Conservation (phyloP, 1,284 basidiomycete species). For the Irpex sp. region DNA sequence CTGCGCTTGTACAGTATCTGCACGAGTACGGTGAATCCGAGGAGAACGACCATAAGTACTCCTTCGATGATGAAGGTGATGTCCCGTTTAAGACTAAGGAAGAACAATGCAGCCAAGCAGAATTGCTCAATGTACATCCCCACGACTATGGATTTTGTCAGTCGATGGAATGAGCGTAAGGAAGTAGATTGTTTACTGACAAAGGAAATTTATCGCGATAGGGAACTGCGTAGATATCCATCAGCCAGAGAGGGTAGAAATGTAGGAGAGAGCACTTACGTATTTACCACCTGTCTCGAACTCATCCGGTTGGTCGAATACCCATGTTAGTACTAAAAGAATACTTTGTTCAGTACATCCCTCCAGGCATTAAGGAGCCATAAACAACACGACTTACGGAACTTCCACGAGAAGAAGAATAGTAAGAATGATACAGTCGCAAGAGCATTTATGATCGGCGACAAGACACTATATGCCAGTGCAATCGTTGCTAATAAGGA, state of each 20-base stretch:
- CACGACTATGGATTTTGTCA: too few relatives aligned
- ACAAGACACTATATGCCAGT: slow-evolving; percentile 68
- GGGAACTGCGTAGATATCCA: neutral
- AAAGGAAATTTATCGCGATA: neutral
- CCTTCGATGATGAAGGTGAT: too few relatives aligned
- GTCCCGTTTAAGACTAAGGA: too few relatives aligned
- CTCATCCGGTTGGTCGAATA: slow-evolving; percentile 54
- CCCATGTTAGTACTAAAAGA: slow-evolving; percentile 44
- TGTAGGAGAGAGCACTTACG: slow-evolving; percentile 18
- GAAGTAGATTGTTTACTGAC: neutral
- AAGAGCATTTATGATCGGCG: slow-evolving; percentile 72
- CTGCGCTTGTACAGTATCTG: too few relatives aligned
- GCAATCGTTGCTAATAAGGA: slow-evolving; percentile 47
- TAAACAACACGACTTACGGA: neutral
- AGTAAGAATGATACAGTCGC: slow-evolving; percentile 60
- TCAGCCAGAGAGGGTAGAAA: neutral
- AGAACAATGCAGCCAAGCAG: too few relatives aligned
- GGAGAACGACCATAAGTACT: too few relatives aligned
- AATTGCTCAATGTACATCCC: too few relatives aligned
- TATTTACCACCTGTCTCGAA: slow-evolving; percentile 39
- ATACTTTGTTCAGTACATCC: too few relatives aligned
- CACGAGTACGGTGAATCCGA: too few relatives aligned
- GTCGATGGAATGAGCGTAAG: neutral
- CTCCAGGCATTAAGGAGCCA: too few relatives aligned
- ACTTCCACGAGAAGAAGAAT: slow-evolving; percentile 48